Conservation (phyloP, 2,329 filamentous ascomycete species). For the Aspergillus arachidicola region DNA sequence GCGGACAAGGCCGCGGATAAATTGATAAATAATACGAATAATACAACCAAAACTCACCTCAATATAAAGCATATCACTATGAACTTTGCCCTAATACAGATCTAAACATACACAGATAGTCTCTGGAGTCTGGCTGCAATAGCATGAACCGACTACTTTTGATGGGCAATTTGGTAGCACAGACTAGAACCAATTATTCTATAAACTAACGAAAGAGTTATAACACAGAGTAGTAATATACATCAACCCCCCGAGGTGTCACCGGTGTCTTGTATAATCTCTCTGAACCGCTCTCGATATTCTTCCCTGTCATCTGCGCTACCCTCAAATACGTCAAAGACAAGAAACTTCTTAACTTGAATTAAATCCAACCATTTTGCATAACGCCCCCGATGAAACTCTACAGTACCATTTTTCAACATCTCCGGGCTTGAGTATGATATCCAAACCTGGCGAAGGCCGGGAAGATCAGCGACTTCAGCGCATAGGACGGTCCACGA, state of each 20-base stretch:
- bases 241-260: neutral
- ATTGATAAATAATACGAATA: neutral
- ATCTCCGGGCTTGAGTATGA: conserved; percentile 2
- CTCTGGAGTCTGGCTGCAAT: no score
- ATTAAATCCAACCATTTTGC: conserved; percentile 8
- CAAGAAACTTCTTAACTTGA: neutral
- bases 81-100: no score
- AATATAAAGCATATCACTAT: no score
- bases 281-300: conserved; percentile 2
- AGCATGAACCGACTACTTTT: no score
- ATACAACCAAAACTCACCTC: neutral
- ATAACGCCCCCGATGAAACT: conserved; percentile 6
- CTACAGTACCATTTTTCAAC: conserved; percentile 2
- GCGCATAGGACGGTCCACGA: conserved; percentile 13
- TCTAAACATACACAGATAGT: no score
- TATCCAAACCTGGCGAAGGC: neutral
- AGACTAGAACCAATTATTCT: no score
- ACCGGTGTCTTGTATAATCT: neutral
- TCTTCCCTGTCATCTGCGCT: neutral
- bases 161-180: no score
- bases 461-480: conserved; percentile 5
- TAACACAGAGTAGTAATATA: neutral
- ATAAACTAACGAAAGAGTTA: no score
- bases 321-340: neutral
- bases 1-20: neutral